Percentiles rank a stretch among this genome's conserved stretches.
These are phyloP conservation scores for Oryza brachyantha DNA, from an alignment of 176 grass and related monocot genomes.

Conservation along the genomic window DNA sequence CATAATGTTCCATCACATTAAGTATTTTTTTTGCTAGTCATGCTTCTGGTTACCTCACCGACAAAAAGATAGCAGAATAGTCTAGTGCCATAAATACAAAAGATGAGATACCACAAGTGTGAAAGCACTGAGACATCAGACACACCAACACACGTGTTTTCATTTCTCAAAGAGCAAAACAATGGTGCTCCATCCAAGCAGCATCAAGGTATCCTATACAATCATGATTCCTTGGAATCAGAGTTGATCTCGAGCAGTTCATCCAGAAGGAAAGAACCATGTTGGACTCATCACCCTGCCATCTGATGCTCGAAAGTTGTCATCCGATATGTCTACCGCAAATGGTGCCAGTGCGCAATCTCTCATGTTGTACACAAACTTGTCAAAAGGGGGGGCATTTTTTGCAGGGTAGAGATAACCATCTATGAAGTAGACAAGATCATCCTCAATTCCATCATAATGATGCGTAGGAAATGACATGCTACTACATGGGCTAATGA, in stretches of 20 bases:
- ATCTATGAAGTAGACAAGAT: conserved; percentile 35
- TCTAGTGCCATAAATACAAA: neutral
- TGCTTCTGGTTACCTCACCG: neutral
- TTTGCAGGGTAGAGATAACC: conserved; percentile 3
- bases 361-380: conserved; percentile 33
- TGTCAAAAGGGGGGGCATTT: neutral
- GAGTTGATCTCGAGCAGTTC: neutral
- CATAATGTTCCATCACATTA: neutral
- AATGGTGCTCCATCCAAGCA: neutral
- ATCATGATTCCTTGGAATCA: neutral
- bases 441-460: conserved; percentile 22
- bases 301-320: neutral
- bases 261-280: conserved; percentile 39
- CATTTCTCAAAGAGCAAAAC: conserved; percentile 14
- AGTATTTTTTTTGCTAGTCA: neutral
- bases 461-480: conserved; percentile 13
- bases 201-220: neutral
- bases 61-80: neutral
- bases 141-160: neutral
- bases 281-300: conserved; percentile 32
- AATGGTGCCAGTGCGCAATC: conserved; percentile 18
- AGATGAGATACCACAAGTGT: neutral
- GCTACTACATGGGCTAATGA: conserved; percentile 37
- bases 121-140: neutral
- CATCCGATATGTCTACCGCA: conserved; percentile 1